Base-by-base conservation (phyloP, 73 alveolate species). In the Uronychia setigera region DNA sequence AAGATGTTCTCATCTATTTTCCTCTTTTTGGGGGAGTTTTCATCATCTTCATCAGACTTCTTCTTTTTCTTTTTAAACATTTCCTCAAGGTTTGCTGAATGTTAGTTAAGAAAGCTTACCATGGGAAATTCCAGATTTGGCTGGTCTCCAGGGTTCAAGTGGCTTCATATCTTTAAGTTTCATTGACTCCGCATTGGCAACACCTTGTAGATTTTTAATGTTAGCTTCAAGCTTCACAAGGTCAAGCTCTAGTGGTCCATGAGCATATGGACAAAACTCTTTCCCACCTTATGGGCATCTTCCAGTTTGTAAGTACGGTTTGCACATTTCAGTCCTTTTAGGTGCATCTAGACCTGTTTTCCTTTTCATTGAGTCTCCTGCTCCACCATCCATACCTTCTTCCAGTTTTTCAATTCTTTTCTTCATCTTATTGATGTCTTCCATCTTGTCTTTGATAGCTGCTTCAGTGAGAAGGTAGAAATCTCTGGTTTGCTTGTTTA, bases 351-450 rank as follows among this genome's bases (percentile, higher is more conserved):
- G 5, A 19, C 80, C 83, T 28, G 33, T 76, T 29, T 27, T 32
- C 78, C 87, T 85, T 31, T 82, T 78, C 74, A 28, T 78, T 1
- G 58, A 60, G 33, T 76, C 83, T 0, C 26, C 78, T 60, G 59
- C 80, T 29, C 11, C 32, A 31, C 32, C 76, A 80, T 93, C 98
- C 33, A 91, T 94, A 13, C 79, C 82, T 35, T 93, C 94, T 87
- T 91, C 98, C 19, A 93, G 85, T 74, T 91, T 93, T 77, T 93
- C 95, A 27, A 93, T 91, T 80, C 86, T 80, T 79, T 78, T 91
- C 87, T 93, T 91, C 98, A 93, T 93, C 31, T 91, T 82, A 59
- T 87, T 60, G 27, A 93, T 93, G 60, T 93, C 94, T 26, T 86
- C 59, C 60, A 80, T 60, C 82, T 83, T 93, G 59, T 83, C 93